Conservation (phyloP, 306 rosid genomes). For the Rubus parviflorus region DNA sequence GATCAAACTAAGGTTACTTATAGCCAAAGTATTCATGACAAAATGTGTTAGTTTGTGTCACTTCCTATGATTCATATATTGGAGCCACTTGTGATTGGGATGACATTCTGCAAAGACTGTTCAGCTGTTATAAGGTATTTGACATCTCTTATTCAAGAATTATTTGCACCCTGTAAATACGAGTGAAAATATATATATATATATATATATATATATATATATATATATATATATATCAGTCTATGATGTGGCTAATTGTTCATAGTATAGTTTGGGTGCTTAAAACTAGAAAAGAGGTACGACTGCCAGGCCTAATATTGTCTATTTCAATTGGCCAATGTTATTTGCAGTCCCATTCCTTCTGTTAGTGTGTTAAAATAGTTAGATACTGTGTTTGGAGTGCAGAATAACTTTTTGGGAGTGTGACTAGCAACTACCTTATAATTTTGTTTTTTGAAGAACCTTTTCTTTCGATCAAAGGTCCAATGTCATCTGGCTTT, state of each 20-base stretch:
- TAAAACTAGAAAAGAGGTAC: background rate
- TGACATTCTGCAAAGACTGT: background rate
- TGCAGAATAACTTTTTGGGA: background rate
- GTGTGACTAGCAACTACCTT: no score
- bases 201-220: no score
- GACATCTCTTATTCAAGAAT: background rate
- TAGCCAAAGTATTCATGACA: constrained; percentile 23
- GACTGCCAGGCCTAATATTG: background rate
- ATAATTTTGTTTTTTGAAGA: background rate
- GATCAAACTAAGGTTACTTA: constrained; percentile 27
- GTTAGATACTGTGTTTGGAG: background rate
- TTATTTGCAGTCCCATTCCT: no score
- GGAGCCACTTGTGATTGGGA: background rate
- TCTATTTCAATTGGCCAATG: background rate
- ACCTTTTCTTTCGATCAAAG: background rate
- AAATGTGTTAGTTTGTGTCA: constrained; percentile 9
- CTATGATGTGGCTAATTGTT: background rate
- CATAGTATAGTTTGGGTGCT: background rate
- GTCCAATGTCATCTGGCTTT: no score
- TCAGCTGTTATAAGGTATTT: background rate
- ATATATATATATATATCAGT: background rate
- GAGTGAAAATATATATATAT: background rate
- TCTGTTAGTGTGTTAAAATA: background rate
- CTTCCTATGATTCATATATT: background rate
- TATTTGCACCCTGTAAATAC: no score